phyloP scores from a whole-genome alignment of 345 rosid species.

The Gossypium australe region DNA sequence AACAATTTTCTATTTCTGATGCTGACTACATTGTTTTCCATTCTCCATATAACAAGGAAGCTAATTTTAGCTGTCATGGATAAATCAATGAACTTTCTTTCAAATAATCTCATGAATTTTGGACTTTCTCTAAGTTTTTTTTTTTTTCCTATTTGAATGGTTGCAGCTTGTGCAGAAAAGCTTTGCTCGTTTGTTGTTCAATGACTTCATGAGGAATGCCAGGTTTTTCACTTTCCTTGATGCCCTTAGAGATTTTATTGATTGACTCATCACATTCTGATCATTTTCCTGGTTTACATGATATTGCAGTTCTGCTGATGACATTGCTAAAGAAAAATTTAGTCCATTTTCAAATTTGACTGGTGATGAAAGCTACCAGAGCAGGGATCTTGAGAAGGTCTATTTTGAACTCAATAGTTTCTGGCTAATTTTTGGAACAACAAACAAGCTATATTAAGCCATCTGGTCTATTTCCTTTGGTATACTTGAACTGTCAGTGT shows the following conservation, averaged over 20 bases:
- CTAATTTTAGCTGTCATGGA: neutral
- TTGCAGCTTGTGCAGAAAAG: conserved; percentile 99
- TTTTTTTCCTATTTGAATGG: conserved; percentile 16
- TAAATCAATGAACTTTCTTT: neutral
- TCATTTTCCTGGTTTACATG: conserved; percentile 2
- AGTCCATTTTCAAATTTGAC: conserved; percentile 70
- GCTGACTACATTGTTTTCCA: conserved; percentile 82
- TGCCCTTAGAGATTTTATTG: neutral
- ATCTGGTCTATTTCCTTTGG: neutral
- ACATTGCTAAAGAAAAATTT: conserved; percentile 72
- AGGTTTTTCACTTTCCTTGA: conserved; percentile 41
- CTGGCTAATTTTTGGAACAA: neutral
- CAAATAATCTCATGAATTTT: neutral
- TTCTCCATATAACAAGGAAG: conserved; percentile 98
- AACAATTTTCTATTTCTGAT: conserved; percentile 74
- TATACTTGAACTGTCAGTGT: neutral
- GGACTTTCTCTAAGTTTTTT: neutral
- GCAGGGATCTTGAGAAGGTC: conserved; percentile 98
- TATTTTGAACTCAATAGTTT: neutral
- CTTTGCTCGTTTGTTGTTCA: conserved; percentile 81
- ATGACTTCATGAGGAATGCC: conserved; percentile 77
- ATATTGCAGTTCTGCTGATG: conserved; percentile 66
- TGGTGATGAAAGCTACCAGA: conserved; percentile 87
- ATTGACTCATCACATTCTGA: conserved; percentile 4
- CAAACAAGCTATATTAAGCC: neutral